Base-by-base conservation (phyloP, 2,329 filamentous ascomycete genomes). In the Clarireedia monteithiana region DNA sequence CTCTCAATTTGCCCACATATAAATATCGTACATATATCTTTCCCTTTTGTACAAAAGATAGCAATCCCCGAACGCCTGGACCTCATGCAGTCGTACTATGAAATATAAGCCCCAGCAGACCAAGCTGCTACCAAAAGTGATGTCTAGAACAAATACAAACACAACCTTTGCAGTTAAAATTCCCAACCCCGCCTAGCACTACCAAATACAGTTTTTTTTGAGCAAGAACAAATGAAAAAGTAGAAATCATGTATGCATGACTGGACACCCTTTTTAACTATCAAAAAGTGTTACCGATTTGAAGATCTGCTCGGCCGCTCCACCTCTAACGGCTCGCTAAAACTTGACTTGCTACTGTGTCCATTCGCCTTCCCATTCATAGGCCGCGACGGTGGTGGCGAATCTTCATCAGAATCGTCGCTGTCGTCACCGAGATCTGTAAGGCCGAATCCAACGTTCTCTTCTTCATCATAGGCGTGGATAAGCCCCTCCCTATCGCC, bases 391-490 rank as follows among this genome's bases (percentile, higher is more conserved):
- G 54, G 52, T 12, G 57, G 60, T 26, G 50, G 49, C n/a, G 56
- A 58, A 30, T 65, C 67, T 34, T 84, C 83, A 53, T 85, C 30
- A 4, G 30, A 34, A 4, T 34, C 85, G 30, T 89, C 86, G 62
- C 80, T 87, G 60, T 94, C 88, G 62, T 91, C 88, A 2, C 86
- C 80, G 40, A 96, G 75, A 64, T 96, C 89, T 14, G 83, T 82
- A 48, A 97, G 76, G 42, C 88, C 88, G 60, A 95, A 89, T 5
- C 81, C 83, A 44, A 79, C 79, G 46, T 78, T 78, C 64, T 88
- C 84, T 69, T 96, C 91, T 59, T 94, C 84, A 65, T 97, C 92
- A 66, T 96, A 96, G 10, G 85, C 86, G 59, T 87, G 86, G 71
- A 97, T 96, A 24, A 97, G 77, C 4, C 89, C 89, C 62, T 91